phyloP scores from a whole-genome alignment of 1,284 basidiomycete species.

The Lignosus rhinocerotis region DNA sequence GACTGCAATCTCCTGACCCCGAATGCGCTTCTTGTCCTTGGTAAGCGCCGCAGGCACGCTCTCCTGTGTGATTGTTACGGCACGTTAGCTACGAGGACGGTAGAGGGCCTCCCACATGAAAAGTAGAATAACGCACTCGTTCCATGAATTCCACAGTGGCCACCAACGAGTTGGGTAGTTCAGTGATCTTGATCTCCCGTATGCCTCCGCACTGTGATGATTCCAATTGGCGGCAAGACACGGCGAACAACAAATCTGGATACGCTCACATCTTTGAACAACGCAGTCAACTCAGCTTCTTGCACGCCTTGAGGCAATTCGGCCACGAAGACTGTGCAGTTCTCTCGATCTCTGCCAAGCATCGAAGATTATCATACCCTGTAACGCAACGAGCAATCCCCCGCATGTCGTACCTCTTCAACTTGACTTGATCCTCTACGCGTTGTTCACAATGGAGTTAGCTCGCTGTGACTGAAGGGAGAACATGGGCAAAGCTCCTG shows the following conservation, averaged over 20 bases:
- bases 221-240: neutral
- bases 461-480: neutral
- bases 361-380: neutral
- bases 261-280: constrained; percentile 84
- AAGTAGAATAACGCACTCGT: constrained; percentile 46
- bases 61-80: constrained; percentile 46
- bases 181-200: constrained; percentile 76
- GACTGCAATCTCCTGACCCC: constrained; percentile 75
- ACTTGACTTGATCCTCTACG: constrained; percentile 44
- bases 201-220: constrained; percentile 79
- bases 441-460: neutral
- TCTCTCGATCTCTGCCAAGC: constrained; percentile 86
- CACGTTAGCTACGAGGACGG: neutral
- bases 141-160: constrained; percentile 82
- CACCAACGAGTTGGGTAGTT: constrained; percentile 56
- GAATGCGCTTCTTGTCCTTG: constrained; percentile 88
- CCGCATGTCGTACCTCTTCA: constrained; percentile 57
- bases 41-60: constrained; percentile 84
- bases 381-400: neutral
- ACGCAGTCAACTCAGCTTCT: constrained; percentile 64
- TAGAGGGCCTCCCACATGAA: too few species aligned
- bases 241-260: neutral
- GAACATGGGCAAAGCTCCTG: constrained; percentile 23
- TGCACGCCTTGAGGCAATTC: constrained; percentile 61
- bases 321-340: constrained; percentile 87